Evolutionary conservation across 148 eudicot species (phyloP).

Genomic region (Chenopodium quinoa): DNA sequence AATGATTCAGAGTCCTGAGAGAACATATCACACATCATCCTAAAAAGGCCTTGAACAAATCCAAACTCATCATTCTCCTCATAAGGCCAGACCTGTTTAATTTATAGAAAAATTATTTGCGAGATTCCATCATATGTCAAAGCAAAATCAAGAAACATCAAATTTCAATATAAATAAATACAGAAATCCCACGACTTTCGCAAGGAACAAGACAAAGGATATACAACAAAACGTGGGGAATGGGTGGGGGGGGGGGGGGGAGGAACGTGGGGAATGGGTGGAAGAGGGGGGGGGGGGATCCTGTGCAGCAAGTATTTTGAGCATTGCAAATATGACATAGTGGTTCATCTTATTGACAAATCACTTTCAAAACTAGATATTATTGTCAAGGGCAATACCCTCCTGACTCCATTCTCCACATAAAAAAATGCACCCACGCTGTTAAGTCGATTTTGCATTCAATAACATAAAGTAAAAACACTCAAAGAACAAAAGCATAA

Average conservation of each 20-base stretch:
- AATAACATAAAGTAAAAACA: neutral
- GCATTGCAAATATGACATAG: neutral
- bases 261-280: no score
- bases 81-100: conserved; percentile 84
- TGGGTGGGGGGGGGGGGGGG: no score
- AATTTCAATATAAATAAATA: neutral
- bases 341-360: neutral
- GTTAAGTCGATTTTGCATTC: neutral
- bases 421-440: neutral
- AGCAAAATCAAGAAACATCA: neutral
- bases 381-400: no score
- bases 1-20: conserved; percentile 54
- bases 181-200: neutral
- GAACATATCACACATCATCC: conserved; percentile 74
- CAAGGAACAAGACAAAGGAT: neutral
- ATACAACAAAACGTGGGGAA: no score
- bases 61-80: conserved; percentile 87
- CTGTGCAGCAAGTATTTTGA: neutral
- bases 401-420: neutral
- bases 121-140: neutral
- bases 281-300: neutral
- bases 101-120: neutral
- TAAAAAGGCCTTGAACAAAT: conserved; percentile 81
- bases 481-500: neutral
- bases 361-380: no score